Conservation (phyloP, 164 flowering plant species). For the Saururus chinensis region DNA sequence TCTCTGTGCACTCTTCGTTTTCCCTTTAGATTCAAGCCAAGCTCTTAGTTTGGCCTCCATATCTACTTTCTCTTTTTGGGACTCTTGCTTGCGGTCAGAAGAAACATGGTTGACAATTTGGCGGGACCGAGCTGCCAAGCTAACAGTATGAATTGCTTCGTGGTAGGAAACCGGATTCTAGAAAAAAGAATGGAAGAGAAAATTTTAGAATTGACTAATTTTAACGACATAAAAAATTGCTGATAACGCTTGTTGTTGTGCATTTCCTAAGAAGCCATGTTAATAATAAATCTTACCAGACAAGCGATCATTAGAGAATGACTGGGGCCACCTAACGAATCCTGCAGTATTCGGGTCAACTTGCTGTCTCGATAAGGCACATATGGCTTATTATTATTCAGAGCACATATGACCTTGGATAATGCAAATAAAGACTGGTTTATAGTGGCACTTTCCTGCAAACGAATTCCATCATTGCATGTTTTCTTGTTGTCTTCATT, state of each 20-base stretch:
- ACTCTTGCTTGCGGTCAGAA: constrained; percentile 40
- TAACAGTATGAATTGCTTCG: constrained; percentile 81
- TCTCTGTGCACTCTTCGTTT: constrained; percentile 52
- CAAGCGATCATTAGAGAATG: constrained; percentile 86
- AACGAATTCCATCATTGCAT: constrained; percentile 75
- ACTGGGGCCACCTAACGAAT: constrained; percentile 88
- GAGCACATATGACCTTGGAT: constrained; percentile 88
- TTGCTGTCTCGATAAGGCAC: constrained; percentile 93
- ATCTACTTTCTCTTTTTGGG: constrained; percentile 56
- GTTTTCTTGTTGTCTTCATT: constrained; percentile 89
- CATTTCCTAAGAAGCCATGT: no score
- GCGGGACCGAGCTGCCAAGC: constrained; percentile 79
- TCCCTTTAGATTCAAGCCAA: constrained; percentile 96
- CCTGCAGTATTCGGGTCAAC: constrained; percentile 88
- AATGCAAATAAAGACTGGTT: constrained; percentile 88
- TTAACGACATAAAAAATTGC: not conserved
- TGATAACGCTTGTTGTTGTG: no score
- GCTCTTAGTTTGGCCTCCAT: constrained; percentile 79
- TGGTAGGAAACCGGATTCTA: constrained; percentile 91
- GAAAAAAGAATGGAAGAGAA: not conserved
- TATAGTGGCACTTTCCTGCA: constrained; percentile 88
- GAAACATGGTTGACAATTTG: constrained; percentile 51
- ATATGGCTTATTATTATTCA: constrained; percentile 61
- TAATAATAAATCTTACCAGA: constrained; percentile 36
- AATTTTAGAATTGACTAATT: not conserved